Conservation (phyloP, 1,139 yeast genomes). For the Yamadazyma jaroonii region DNA sequence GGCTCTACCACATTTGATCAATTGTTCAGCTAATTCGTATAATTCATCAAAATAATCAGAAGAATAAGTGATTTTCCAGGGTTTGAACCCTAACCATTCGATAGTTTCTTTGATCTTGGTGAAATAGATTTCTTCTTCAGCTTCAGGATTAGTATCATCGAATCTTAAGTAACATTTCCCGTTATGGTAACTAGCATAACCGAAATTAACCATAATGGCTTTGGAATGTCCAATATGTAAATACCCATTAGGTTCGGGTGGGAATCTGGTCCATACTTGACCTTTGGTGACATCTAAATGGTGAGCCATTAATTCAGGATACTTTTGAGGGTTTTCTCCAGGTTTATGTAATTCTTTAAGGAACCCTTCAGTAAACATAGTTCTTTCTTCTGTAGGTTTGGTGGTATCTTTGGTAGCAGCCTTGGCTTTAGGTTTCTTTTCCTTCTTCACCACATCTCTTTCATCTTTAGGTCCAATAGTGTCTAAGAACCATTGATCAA, state of each 20-base stretch:
- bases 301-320: constrained; percentile 76
- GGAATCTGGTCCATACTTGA: constrained; percentile 88
- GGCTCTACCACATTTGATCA: constrained; percentile 68
- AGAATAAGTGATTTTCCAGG: constrained; percentile 92
- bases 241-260: constrained; percentile 98
- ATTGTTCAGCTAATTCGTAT: constrained; percentile 80
- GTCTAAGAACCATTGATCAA: constrained; percentile 70
- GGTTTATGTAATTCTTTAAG: constrained; percentile 93
- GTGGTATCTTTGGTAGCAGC: constrained; percentile 16
- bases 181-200: constrained; percentile 79
- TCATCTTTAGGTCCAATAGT: constrained; percentile 94
- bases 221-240: constrained; percentile 97
- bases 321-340: constrained; percentile 90
- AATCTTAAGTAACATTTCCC: constrained; percentile 91
- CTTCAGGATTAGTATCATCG: constrained; percentile 98
- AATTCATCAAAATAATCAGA: constrained; percentile 91
- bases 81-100: constrained; percentile 89
- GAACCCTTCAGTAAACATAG: constrained; percentile 95
- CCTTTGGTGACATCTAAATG: constrained; percentile 80
- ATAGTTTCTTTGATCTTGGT: constrained; percentile 81
- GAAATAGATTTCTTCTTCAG: constrained; percentile 92
- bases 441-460: constrained; percentile 70
- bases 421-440: constrained; percentile 68
- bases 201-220: constrained; percentile 96
- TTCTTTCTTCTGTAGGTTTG: constrained; percentile 37